Evolutionary conservation across 164 flowering plant species (phyloP).

Genomic region (Liquidambar formosana): DNA sequence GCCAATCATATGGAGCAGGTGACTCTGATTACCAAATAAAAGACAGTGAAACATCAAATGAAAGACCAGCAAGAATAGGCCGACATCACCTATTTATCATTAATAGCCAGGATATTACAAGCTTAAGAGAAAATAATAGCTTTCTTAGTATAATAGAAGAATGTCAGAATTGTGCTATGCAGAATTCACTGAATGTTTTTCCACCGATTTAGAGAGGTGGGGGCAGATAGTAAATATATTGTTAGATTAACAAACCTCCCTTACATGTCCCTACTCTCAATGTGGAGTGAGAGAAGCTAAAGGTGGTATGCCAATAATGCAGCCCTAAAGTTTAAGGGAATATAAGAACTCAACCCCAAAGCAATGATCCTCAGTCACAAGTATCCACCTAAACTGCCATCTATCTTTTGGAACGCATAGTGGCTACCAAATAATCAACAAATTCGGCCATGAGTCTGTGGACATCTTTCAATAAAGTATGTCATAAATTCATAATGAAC

Average conservation of each 20-base stretch:
- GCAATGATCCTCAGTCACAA: not conserved
- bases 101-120: not conserved
- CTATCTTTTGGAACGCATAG: not conserved
- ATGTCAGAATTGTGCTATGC: not conserved
- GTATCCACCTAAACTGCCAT: not conserved
- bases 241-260: not conserved
- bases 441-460: not conserved
- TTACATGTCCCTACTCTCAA: not conserved
- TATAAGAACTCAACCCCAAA: not conserved
- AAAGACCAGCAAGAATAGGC: not conserved
- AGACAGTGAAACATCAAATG: slow-evolving; percentile 8
- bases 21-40: slow-evolving; percentile 35
- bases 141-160: not conserved
- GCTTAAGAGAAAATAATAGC: too few relatives aligned
- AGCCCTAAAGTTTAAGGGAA: not conserved
- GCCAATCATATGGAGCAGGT: slow-evolving; percentile 22
- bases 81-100: not conserved
- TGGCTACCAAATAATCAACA: not conserved
- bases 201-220: too few relatives aligned
- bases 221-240: not conserved
- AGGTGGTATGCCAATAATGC: too few relatives aligned
- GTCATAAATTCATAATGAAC: not conserved
- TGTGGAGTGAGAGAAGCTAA: too few relatives aligned
- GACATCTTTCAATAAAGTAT: not conserved
- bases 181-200: too few relatives aligned